These are phyloP conservation scores for Tetrapyrgos nigripes DNA, from an alignment of 1,284 basidiomycete species.

Conservation along the genomic window DNA sequence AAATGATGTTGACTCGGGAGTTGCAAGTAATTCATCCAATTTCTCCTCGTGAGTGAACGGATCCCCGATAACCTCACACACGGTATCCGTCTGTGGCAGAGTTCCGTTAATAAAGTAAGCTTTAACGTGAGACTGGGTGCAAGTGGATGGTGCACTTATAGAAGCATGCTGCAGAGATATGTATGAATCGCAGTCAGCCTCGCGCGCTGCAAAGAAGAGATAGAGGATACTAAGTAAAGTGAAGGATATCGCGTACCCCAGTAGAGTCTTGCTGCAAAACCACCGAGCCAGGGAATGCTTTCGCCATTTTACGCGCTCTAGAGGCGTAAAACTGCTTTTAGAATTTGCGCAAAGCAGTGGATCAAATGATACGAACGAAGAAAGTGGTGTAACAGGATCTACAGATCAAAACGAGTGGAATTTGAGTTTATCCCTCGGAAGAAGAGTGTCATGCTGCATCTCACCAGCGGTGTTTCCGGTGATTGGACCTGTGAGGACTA, in stretches of 20 bases:
- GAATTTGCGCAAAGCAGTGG: not conserved
- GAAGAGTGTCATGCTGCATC: constrained; percentile 14
- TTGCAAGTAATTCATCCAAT: no score
- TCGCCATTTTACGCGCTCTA: constrained; percentile 13
- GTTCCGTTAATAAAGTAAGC: constrained; percentile 21
- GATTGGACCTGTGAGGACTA: constrained; percentile 11
- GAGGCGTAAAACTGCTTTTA: not conserved
- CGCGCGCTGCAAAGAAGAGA: not conserved
- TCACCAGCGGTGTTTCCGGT: constrained; percentile 18
- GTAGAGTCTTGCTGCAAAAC: constrained; percentile 18
- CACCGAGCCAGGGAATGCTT: constrained; percentile 16
- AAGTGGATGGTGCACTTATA: constrained; percentile 16
- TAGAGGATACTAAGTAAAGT: not conserved
- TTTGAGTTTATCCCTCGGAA: constrained; percentile 2
- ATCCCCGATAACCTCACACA: constrained; percentile 14
- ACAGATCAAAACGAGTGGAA: not conserved
- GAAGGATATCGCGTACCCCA: no score
- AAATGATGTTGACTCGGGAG: no score
- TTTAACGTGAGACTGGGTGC: constrained; percentile 13
- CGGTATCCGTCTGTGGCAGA: constrained; percentile 14
- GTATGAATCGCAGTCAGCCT: not conserved
- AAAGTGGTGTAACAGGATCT: constrained; percentile 15
- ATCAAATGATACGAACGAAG: not conserved
- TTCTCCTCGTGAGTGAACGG: constrained; percentile 5
- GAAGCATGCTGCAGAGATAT: constrained; percentile 18